Base-by-base conservation (phyloP, 108 stramenopile species). In the Nannochloropsis salina region DNA sequence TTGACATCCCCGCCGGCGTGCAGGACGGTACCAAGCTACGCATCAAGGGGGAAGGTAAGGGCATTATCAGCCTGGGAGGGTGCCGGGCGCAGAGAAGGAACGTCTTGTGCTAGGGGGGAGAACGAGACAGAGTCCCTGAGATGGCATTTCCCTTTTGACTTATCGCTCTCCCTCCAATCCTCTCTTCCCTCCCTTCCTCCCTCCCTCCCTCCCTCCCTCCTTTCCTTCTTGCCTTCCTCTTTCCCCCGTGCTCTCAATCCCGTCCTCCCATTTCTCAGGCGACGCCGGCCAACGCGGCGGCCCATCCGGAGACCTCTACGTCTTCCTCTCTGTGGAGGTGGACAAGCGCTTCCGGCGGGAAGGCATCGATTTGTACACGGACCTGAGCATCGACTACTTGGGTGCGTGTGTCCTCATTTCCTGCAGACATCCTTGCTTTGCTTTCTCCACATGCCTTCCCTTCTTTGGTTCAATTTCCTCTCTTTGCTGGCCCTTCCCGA, bases 231-330 rank as follows among this genome's bases (percentile, higher is more conserved):
- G 10, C 47, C 47, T 51, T 10, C 47, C 47, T 51, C 47, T 15
- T 15, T 51, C 47, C 47, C 47, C 15, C 31, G 31, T 31, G 31
- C 47, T 15, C 47, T 51, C 47, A 31, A 31, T 31, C 31, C 47
- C 47, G 0, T 15, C 47, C 47, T 51, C 47, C 47, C 47, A 10
- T 51, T 74, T n/a, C 61, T n/a, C 61, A 74, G 61, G 98, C 86
- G 96, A 97, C 87, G 96, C 96, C 11, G 97, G 96, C 42, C 94
- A 94, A 9, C 95, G 95, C 51, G 97, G 96, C 42, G 97, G 96
- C 41, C 95, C 96, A 22, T 82, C 94, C 42, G 98, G 98, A 61
- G 98, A 98, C 90, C 91, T 97, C 82, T 96, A 96, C 93, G 96
- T 97, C 85, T 97, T 96, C 91, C 90, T 98, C 47, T 94, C 91